Evolutionary conservation across 352 stramenopile genomes (phyloP), one percentile per base, ranked within the genome.

Genomic region (Thalassiosira mediterranea): DNA sequence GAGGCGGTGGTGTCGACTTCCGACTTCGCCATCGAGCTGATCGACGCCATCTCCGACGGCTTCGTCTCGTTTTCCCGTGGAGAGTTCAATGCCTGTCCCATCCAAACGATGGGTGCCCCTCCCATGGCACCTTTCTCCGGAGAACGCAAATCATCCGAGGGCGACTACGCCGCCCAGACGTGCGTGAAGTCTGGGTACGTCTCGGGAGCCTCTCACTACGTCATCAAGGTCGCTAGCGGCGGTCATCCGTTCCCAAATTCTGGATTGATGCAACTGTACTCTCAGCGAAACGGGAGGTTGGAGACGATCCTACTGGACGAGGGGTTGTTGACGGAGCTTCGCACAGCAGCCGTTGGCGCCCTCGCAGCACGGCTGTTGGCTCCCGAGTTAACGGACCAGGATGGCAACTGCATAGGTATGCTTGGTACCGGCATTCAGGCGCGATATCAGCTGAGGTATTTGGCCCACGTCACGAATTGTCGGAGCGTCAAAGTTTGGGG

Each of bases 141-240:
- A 29, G 15, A 32, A 10, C 4, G 34, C 17, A 19, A 57, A 70
- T 26, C 7, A 42, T 7, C 7, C 34, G 61, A 26, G 15, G 59
- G 59, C 23, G 60, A 82, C 47, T 88, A 89, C 54, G 51, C 62
- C 5, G 75, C 77, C 37, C 81, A 90, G 72, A 86, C 78, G 37
- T 89, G 84, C 65, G 72, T 90, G 15, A 90, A 89, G 64, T 84
- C 77, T 15, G 84, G 84, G 19, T 90, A 90, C 32, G 70, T 90
- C 29, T 79, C 74, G 15, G 69, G 65, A 37, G 49, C 61, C 29
- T 57, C 58, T 0, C 68, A 87, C 57, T 90, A 88, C 62, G 80
- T 88, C 19, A 75, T 90, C 48, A 88, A 90, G 42, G 81, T 88
- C 4, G 75, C 74, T 21, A 79, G 60, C 51, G 83, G 83, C 19